Base-by-base conservation (phyloP, 2,329 filamentous ascomycete species). In the Emergomyces pasteurianus region DNA sequence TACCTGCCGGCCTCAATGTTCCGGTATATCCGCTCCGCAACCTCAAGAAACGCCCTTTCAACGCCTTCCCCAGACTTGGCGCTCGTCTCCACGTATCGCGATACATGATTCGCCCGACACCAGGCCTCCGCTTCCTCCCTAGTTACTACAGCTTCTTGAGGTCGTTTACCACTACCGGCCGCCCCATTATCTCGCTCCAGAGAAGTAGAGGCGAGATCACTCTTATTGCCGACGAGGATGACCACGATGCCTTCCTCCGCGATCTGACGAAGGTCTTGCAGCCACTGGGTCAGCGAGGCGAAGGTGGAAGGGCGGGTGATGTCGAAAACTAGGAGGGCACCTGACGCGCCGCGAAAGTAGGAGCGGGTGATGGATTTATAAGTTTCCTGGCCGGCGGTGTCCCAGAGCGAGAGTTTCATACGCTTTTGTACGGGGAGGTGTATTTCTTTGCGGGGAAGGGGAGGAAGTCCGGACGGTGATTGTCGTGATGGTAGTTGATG, bases 1-100 rank as follows among this genome's bases (percentile, higher is more conserved):
- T 97, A 97, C 72, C 86, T 90, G 12, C 94, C 94, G 1, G 90
- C 90, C 78, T 96, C 90, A 64, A 99, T 96, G 70, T 97, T 97
- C 73, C 92, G 86, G 72, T 95, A 95, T 78, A 99, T 97, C 74
- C 92, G 82, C 79, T 96, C 91, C 23, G 94, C 91, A 16, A 97
- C 92, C 70, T 94, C 86, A 71, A 95, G 82, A 70, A 99, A 99
- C 1, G 94, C 94, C 67, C 86, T 83, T 74, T 99, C 94, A 42
- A 99, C 94, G 58, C 90, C 90, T 72, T 95, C 90, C 58, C 94
- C 94, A 64, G 87, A 95, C 80, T 97, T 99, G 57, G 94, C 94
- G 66, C 87, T 92, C 46, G 94, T 99, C 79, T 99, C 94, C 64
- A 97, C 90, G 72, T 97, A 97, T 72, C 92, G 86, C 71, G 96